Conservation (phyloP, 164 flowering plant genomes). For the Piper betle region DNA sequence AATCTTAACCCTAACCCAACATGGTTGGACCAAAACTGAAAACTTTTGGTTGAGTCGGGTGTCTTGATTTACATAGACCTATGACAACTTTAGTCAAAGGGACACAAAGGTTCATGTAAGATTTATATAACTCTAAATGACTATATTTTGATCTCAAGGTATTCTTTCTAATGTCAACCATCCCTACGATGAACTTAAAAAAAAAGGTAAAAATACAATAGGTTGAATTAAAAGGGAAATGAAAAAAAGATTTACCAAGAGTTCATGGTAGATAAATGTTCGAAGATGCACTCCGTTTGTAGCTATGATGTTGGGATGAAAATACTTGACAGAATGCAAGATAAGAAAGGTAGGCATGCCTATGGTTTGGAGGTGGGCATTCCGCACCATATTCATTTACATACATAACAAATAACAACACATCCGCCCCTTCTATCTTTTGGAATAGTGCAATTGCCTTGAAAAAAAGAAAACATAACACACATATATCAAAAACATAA, state of each 20-base stretch:
- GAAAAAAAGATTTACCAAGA: constrained; percentile 39
- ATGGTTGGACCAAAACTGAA: too few species aligned
- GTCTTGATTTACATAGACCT: too few species aligned
- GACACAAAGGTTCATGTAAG: too few species aligned
- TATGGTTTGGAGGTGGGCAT: constrained; percentile 12
- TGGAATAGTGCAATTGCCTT: constrained; percentile 17
- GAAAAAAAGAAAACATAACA: not conserved
- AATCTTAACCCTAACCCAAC: too few species aligned
- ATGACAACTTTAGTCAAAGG: too few species aligned
- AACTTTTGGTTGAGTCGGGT: too few species aligned
- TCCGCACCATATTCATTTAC: constrained; percentile 20
- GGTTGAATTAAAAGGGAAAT: not conserved
- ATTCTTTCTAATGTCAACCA: not conserved
- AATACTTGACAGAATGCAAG: constrained; percentile 95
- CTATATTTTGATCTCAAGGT: too few species aligned
- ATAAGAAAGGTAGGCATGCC: constrained; percentile 21
- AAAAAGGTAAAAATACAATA: not conserved
- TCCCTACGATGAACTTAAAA: too few species aligned
- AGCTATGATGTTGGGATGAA: constrained; percentile 81
- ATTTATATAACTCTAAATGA: too few species aligned
- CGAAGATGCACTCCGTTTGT: constrained; percentile 90
- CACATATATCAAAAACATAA: not conserved
- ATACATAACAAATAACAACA: constrained; percentile 15
- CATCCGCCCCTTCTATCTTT: constrained; percentile 18
- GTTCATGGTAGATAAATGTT: constrained; percentile 96